Evolutionary conservation across 352 stramenopile species (phyloP), one percentile per base, ranked within the genome.

Genomic region (Globisporangium parvum): DNA sequence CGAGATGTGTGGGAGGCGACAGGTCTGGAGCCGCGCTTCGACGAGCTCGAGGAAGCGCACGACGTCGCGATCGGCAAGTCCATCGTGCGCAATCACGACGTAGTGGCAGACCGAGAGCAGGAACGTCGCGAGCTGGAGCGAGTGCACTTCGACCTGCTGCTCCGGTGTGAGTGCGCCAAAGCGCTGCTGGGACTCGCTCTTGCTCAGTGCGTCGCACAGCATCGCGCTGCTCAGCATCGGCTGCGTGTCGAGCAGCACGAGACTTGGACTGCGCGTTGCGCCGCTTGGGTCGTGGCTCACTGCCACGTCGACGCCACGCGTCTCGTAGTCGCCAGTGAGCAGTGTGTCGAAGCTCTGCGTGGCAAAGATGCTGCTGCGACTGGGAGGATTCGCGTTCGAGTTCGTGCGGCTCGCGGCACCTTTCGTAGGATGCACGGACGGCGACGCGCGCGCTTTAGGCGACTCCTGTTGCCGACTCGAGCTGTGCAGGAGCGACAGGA

Each of bases 91-190:
- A 21, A 91, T 59, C 37, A 93, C 52, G 15, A 93, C 73, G 42
- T 91, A 88, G 64, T 93, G 83, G 56, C 83, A 93, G 18, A 91
- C 74, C 0, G 83, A 80, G 26, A 78, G 69, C 45, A 93, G 52
- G 50, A 90, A 82, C 10, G 82, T 68, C 9, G 80, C 77, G 20
- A 88, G 65, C 59, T 91, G 80, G 44, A 77, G 65, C 15, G 83
- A 87, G 47, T 69, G 62, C 9, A 71, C 59, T 47, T 93, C 80
- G 33, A 82, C 55, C 40, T 90, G 78, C 46, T 91, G 82, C 41
- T 92, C 82, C 6, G 72, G 67, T 2, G 77, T 69, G 0, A 89
- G 57, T 3, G 74, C 70, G 6, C 71, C 74, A 55, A 77, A 89
- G 12, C 75, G 60, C 39, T 44, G 39, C 15, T 69, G 66, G 3